phyloP scores from a whole-genome alignment of 2,329 filamentous ascomycete genomes.

The Phaeosphaeriaceae sp. region DNA sequence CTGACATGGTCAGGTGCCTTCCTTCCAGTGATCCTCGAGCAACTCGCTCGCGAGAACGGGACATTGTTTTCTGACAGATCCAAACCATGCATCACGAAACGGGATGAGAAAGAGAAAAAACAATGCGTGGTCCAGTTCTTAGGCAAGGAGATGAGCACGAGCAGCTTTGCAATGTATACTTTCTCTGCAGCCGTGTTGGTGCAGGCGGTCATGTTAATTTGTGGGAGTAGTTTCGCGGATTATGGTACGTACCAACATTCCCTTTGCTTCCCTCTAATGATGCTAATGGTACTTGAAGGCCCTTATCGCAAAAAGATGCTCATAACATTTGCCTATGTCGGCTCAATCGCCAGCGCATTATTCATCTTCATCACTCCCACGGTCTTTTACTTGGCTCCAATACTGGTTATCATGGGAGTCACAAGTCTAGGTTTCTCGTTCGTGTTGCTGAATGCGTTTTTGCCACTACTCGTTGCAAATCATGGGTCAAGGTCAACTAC shows the following conservation, averaged over 20 bases:
- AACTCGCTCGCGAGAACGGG: conserved; percentile 86
- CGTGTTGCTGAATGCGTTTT: conserved; percentile 91
- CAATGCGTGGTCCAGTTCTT: conserved; percentile 83
- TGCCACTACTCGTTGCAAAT: conserved; percentile 84
- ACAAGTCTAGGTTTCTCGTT: conserved; percentile 94
- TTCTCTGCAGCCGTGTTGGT: conserved; percentile 87
- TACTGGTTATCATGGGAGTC: conserved; percentile 85
- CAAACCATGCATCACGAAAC: conserved; percentile 65
- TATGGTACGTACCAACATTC: conserved; percentile 67
- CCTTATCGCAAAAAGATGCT: conserved; percentile 83
- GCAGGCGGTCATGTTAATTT: conserved; percentile 87
- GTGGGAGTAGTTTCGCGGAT: conserved; percentile 91
- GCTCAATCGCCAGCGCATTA: conserved; percentile 78
- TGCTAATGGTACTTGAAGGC: conserved; percentile 31
- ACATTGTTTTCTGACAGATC: conserved; percentile 78
- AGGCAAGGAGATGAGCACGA: conserved; percentile 83
- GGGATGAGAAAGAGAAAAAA: conserved; percentile 26
- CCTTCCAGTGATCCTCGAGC: conserved; percentile 89
- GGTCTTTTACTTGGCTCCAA: conserved; percentile 78
- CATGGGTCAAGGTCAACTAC: conserved; percentile 60
- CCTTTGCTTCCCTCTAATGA: not conserved
- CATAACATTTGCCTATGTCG: conserved; percentile 78
- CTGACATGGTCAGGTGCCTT: conserved; percentile 93
- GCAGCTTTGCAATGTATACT: conserved; percentile 95
- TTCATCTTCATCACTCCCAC: conserved; percentile 78